Conservation (phyloP, 768 basidiomycete genomes). For the Boletus rex-veris region DNA sequence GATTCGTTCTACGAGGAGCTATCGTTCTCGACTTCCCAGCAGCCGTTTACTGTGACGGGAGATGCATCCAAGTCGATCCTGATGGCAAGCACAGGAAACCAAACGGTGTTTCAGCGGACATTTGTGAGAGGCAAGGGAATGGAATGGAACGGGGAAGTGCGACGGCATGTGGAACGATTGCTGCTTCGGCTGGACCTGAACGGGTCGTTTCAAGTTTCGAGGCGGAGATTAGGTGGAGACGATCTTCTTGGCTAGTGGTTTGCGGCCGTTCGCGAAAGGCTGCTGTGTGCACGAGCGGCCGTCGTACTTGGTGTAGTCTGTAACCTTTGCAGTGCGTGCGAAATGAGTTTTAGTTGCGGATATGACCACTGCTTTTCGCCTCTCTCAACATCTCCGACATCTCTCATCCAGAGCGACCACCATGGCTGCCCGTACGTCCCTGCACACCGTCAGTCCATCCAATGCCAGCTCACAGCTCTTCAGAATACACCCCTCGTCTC, state of each 20-base stretch:
- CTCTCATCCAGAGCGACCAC: constrained; percentile 43
- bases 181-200: constrained; percentile 84
- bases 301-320: too few species aligned
- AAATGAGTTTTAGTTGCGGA: constrained; percentile 6
- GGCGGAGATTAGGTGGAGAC: constrained; percentile 29
- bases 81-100: constrained; percentile 53
- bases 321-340: neutral
- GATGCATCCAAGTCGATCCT: constrained; percentile 73
- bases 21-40: constrained; percentile 71
- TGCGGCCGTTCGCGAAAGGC: too few species aligned
- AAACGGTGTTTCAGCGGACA: constrained; percentile 43
- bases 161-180: constrained; percentile 79
- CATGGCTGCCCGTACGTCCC: constrained; percentile 38
- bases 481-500: constrained; percentile 73
- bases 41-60: constrained; percentile 56
- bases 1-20: constrained; percentile 80
- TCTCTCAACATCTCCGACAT: constrained; percentile 61
- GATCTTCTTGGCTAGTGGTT: neutral
- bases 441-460: neutral
- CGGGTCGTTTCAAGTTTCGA: constrained; percentile 68
- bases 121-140: constrained; percentile 49
- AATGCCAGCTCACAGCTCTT: constrained; percentile 1
- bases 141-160: constrained; percentile 64
- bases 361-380: constrained; percentile 37
- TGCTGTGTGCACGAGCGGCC: too few species aligned